Evolutionary conservation across 164 flowering plant genomes (phyloP).

Genomic region (Chimonanthus praecox): DNA sequence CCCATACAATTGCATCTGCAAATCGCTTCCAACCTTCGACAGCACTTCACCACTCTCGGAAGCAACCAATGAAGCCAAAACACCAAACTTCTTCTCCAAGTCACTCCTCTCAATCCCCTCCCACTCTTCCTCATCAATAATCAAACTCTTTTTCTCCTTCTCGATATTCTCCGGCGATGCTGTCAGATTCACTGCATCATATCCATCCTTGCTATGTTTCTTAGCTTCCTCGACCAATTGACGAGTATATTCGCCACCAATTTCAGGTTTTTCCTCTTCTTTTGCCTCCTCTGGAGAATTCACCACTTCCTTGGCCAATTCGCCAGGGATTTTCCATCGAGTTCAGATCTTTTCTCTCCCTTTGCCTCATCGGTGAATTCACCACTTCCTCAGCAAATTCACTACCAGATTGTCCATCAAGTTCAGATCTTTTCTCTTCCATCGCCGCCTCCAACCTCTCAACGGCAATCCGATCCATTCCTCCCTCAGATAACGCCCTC

Average conservation of each 20-base stretch:
- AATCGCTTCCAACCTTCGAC: constrained; percentile 42
- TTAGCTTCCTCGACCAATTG: not conserved
- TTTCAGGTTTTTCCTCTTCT: not conserved
- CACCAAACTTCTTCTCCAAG: constrained; percentile 47
- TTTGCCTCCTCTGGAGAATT: not conserved
- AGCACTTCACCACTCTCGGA: constrained; percentile 19
- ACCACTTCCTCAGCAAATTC: not conserved
- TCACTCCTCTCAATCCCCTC: constrained; percentile 89
- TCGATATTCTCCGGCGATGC: not conserved
- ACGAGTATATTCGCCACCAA: not conserved
- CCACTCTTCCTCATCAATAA: constrained; percentile 70
- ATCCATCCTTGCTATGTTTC: too few species aligned
- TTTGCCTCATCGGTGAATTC: not conserved
- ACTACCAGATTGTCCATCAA: not conserved
- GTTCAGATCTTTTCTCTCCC: not conserved
- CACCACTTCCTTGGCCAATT: not conserved
- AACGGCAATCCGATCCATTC: not conserved
- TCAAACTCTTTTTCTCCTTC: constrained; percentile 8
- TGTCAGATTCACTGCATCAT: not conserved
- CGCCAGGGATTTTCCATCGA: not conserved
- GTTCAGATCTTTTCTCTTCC: not conserved
- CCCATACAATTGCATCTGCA: constrained; percentile 62
- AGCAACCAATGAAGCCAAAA: constrained; percentile 41
- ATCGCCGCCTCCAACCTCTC: not conserved
- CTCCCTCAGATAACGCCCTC: not conserved